These are phyloP conservation scores for Globisporangium echinulatum DNA, from an alignment of 352 stramenopile genomes.

Conservation along the genomic window DNA sequence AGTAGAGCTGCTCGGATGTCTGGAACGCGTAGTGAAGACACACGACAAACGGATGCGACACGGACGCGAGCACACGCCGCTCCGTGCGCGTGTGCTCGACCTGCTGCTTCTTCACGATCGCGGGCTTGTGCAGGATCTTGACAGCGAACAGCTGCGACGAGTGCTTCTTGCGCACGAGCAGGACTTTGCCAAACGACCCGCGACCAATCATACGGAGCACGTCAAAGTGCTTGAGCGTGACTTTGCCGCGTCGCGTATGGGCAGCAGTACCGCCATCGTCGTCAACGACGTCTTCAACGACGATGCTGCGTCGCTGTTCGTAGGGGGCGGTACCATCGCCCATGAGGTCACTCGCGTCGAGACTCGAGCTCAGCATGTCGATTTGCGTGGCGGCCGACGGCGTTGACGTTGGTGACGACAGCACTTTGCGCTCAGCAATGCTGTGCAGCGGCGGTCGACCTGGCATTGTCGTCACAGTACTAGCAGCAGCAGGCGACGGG, in stretches of 20 bases:
- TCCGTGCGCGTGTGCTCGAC: conserved; percentile 82
- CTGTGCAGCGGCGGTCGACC: conserved; percentile 31
- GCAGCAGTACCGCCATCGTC: conserved; percentile 9
- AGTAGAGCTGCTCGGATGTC: conserved; percentile 76
- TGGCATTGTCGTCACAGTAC: not conserved
- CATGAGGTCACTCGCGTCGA: conserved; percentile 34
- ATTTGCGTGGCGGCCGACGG: conserved; percentile 19
- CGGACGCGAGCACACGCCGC: conserved; percentile 71
- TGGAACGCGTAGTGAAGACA: conserved; percentile 88
- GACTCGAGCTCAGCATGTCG: conserved; percentile 39
- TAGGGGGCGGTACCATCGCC: conserved; percentile 13
- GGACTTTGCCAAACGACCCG: conserved; percentile 90
- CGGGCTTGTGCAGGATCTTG: conserved; percentile 79
- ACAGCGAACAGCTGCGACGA: conserved; percentile 70
- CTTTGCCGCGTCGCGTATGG: conserved; percentile 21
- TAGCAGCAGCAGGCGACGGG: conserved; percentile 2
- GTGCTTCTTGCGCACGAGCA: conserved; percentile 81
- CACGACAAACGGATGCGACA: conserved; percentile 84
- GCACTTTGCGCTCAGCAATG: conserved; percentile 43
- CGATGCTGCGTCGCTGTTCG: conserved; percentile 49
- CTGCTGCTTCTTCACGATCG: conserved; percentile 78
- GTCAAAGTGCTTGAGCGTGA: conserved; percentile 86
- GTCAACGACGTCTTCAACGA: conserved; percentile 67
- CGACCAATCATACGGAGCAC: conserved; percentile 90
- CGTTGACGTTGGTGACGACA: conserved; percentile 3